Evolutionary conservation across 2,329 filamentous ascomycete species (phyloP).

Genomic region (Monosporascus sp.): DNA sequence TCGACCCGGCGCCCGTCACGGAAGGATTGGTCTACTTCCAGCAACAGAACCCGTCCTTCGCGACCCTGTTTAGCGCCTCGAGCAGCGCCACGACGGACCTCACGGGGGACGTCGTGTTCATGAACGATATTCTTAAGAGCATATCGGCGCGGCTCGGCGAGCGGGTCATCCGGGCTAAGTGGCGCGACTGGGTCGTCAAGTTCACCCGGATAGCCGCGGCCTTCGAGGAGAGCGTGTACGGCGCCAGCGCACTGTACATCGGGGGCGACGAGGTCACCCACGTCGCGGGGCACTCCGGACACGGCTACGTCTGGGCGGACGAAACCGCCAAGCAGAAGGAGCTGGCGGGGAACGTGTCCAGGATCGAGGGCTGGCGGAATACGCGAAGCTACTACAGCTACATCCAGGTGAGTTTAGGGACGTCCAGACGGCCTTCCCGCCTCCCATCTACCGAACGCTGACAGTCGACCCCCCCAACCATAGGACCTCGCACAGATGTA

Average conservation of each 20-base stretch:
- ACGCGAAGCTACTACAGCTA: conserved; percentile 94
- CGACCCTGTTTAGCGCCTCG: conserved; percentile 40
- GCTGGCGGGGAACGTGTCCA: conserved; percentile 82
- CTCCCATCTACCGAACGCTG: conserved; percentile 21
- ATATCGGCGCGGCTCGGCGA: conserved; percentile 85
- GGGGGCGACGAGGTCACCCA: conserved; percentile 67
- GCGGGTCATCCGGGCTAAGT: conserved; percentile 84
- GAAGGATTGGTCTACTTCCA: conserved; percentile 87
- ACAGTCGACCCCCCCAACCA: conserved; percentile 26
- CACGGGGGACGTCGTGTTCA: conserved; percentile 84
- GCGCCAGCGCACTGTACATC: conserved; percentile 83
- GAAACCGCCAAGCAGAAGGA: conserved; percentile 77
- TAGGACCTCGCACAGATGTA: conserved; percentile 64
- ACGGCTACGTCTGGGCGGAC: conserved; percentile 94
- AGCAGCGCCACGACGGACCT: conserved; percentile 48
- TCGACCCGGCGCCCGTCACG: conserved; percentile 74
- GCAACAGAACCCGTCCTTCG: conserved; percentile 62
- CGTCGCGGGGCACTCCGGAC: conserved; percentile 53
- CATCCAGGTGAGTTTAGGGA: conserved; percentile 62
- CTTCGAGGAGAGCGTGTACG: conserved; percentile 94
- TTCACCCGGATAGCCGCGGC: conserved; percentile 90
- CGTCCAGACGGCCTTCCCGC: neutral
- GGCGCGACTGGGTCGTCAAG: conserved; percentile 89
- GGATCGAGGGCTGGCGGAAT: conserved; percentile 95
- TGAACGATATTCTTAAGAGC: conserved; percentile 77